Conservation (phyloP, 208 protist genomes). For the Leishmania braziliensis region DNA sequence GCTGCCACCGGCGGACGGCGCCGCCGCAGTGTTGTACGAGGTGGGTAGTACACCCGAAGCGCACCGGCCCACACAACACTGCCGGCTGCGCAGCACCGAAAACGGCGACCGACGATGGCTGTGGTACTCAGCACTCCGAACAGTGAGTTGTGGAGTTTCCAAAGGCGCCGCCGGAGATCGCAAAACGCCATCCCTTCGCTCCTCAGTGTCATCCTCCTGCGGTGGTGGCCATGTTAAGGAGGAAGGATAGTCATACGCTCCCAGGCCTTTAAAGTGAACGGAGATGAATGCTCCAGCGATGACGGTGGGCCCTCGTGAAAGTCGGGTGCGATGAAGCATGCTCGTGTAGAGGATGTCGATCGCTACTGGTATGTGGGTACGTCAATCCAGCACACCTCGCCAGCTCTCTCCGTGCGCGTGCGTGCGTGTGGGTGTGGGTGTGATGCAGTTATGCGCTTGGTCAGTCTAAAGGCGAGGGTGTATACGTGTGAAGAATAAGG, state of each 20-base stretch:
- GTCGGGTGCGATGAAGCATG: constrained; percentile 4
- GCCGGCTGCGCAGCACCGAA: constrained; percentile 57
- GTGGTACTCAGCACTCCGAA: background rate
- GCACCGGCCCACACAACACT: constrained; percentile 41
- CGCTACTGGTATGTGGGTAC: background rate
- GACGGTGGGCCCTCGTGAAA: background rate
- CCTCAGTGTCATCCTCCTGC: constrained; percentile 3
- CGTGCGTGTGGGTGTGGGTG: background rate
- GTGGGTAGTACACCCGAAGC: constrained; percentile 35
- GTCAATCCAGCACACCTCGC: background rate
- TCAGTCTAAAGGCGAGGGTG: background rate
- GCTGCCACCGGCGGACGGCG: background rate
- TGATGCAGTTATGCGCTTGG: background rate
- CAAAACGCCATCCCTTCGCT: constrained; percentile 33
- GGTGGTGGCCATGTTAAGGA: constrained; percentile 24
- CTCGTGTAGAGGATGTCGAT: background rate
- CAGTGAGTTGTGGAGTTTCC: background rate
- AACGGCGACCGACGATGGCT: constrained; percentile 61
- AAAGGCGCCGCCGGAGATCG: constrained; percentile 32
- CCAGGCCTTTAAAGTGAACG: constrained; percentile 29
- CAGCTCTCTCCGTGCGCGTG: background rate
- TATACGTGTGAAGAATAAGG: background rate
- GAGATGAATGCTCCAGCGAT: background rate
- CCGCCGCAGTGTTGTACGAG: constrained; percentile 4
- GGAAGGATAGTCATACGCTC: constrained; percentile 27